Conservation (phyloP, 2,329 filamentous ascomycete species). For the Gaeumannomyces tritici region DNA sequence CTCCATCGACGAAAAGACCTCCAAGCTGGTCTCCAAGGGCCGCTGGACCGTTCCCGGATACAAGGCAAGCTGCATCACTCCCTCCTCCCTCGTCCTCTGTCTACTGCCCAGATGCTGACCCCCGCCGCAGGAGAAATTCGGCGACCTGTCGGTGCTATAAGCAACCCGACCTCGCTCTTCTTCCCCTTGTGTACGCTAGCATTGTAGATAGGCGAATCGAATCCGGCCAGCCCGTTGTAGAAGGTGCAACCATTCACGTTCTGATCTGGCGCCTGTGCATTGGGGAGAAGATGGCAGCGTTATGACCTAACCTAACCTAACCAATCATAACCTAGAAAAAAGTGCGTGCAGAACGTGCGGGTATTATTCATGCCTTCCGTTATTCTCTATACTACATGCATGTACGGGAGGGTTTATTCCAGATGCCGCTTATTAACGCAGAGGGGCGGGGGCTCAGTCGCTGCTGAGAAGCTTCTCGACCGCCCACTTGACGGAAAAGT, state of each 20-base stretch:
- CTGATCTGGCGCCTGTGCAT: too few species aligned
- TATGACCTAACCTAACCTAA: too few species aligned
- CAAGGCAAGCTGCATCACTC: constrained; percentile 71
- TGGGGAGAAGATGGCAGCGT: neutral
- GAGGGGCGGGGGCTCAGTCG: constrained; percentile 20
- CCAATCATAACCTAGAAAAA: neutral
- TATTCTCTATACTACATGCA: neutral
- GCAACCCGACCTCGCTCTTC: constrained; percentile 9
- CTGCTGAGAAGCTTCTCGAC: constrained; percentile 54
- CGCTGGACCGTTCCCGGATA: constrained; percentile 98
- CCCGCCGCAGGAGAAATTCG: constrained; percentile 81
- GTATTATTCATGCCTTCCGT: neutral
- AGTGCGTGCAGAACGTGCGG: neutral
- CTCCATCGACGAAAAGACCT: constrained; percentile 95
- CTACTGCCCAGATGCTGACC: constrained; percentile 32
- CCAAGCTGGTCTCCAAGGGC: constrained; percentile 91
- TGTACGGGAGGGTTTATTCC: neutral
- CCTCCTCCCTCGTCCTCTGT: neutral
- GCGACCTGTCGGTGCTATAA: constrained; percentile 90
- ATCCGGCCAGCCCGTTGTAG: neutral
- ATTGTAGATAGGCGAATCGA: constrained; percentile 52
- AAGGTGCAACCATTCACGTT: neutral
- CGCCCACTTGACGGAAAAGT: constrained; percentile 61
- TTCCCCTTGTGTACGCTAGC: constrained; percentile 58
- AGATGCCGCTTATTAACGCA: neutral